Conservation (phyloP, 2,329 filamentous ascomycete genomes). For the Cladophialophora bantiana region DNA sequence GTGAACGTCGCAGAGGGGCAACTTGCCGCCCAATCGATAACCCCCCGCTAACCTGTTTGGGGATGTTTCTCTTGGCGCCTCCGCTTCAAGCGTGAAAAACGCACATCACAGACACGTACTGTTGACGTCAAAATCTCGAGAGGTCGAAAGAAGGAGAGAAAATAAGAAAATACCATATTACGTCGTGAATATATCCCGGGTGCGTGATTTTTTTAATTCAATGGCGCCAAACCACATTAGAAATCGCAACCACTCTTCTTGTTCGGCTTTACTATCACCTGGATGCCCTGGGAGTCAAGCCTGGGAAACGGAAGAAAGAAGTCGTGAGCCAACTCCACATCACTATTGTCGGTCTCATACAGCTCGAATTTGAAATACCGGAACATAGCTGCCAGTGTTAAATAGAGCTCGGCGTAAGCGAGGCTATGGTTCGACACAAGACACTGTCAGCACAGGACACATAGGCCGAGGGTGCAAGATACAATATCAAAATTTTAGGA, state of each 20-base stretch:
- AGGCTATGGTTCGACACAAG: constrained; percentile 20
- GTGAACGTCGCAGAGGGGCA: constrained; percentile 1
- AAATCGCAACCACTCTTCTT: constrained; percentile 2
- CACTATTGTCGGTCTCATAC: constrained; percentile 36
- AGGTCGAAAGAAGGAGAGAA: not conserved
- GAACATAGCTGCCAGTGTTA: constrained; percentile 41
- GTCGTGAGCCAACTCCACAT: constrained; percentile 33
- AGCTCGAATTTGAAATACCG: constrained; percentile 36
- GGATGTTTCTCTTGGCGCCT: not conserved
- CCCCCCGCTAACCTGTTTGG: not conserved
- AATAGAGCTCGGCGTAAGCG: constrained; percentile 42
- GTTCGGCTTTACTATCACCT: constrained; percentile 27
- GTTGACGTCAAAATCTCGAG: not conserved
- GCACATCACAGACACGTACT: not conserved
- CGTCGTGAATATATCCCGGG: not conserved
- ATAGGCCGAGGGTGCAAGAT: not conserved
- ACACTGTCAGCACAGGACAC: not conserved
- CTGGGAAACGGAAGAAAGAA: constrained; percentile 37
- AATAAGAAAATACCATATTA: not conserved
- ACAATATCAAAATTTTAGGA: not conserved
- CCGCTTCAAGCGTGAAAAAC: not conserved
- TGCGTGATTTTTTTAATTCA: not conserved
- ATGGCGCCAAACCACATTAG: not conserved
- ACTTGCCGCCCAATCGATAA: constrained; percentile 8
- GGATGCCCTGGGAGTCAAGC: constrained; percentile 41